Evolutionary conservation across 495 filamentous ascomycete species (phyloP), one percentile per base, ranked within the genome.

Genomic region (Penicillium herquei): DNA sequence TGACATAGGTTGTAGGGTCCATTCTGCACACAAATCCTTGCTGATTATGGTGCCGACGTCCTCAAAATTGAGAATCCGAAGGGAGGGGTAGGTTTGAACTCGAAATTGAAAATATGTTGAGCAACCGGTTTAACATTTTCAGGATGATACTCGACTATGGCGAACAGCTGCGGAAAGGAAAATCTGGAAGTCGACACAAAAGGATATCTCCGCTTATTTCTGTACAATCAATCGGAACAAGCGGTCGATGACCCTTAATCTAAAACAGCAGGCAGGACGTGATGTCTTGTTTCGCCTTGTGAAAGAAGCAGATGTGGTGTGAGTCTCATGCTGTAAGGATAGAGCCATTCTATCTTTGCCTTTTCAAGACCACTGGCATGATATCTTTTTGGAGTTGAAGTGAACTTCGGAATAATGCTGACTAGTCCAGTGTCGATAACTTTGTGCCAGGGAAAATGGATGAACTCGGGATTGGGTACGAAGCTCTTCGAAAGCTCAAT

Each of bases 21-120:
- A 53, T 96, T 95, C 67, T 92, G 90, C 58, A 96, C 92, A 32
- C 92, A 96, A 68, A 96, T 96, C 30, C 81, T 96, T 3, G 92
- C 91, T 51, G 92, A 96, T 66, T 81, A 96, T 64, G 92, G 91
- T 12, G 92, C 92, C 41, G 90, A 95, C 61, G 83, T 96, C 5
- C 91, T 96, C 73, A 96, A 96, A 68, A 79, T 96, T 43, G 92
- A 96, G 61, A 90, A 96, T 73, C 92, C 92, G 0, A 82, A 77
- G 0, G 77, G 87, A 30, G 92, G 92, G 16, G 92, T 64, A 37
- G 35, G 61, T 54, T 16, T 7, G 6, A 40, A 18, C 0, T 21
- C 40, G 7, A 32, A 39, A 26, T 21, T 37, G 11, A 2, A 12
- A 16, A 3, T 4, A 37, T 18, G 1, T 21, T 31, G 5, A 7